Percentiles rank a stretch among this genome's conserved stretches.
These are phyloP conservation scores for Leccinum aurantiacum DNA, from an alignment of 768 basidiomycete genomes.

Conservation along the genomic window DNA sequence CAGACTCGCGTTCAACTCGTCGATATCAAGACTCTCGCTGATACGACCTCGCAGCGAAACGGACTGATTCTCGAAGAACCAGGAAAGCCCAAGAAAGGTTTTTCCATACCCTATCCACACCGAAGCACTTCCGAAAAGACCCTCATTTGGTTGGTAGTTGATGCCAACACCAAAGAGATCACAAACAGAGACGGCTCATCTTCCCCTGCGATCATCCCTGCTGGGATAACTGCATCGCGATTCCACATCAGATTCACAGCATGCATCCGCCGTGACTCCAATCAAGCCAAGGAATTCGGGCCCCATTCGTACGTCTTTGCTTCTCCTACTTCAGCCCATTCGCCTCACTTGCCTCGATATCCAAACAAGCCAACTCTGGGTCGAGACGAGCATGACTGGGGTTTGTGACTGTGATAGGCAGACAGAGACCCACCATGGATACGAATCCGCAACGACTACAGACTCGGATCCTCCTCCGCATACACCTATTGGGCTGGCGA, in stretches of 20 bases:
- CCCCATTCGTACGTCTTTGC: too few relatives aligned
- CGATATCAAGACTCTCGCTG: constrained; percentile 31
- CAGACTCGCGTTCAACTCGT: constrained; percentile 18
- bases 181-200: background rate
- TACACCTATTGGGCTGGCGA: too few relatives aligned
- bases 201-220: constrained; percentile 7
- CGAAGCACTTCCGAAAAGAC: constrained; percentile 40
- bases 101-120: constrained; percentile 42
- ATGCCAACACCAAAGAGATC: constrained; percentile 1
- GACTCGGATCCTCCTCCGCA: too few relatives aligned
- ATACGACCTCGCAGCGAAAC: background rate
- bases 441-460: too few relatives aligned
- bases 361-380: too few relatives aligned
- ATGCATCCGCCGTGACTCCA: constrained; percentile 30
- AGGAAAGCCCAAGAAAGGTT: constrained; percentile 17
- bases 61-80: background rate
- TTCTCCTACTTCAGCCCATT: too few relatives aligned
- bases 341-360: too few relatives aligned
- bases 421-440: too few relatives aligned
- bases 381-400: too few relatives aligned
- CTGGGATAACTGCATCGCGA: constrained; percentile 31
- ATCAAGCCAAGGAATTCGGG: too few relatives aligned
- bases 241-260: constrained; percentile 43
- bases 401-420: too few relatives aligned
- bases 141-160: constrained; percentile 25